Evolutionary conservation across 2,329 filamentous ascomycete genomes (phyloP).

Genomic region (Colletotrichum tanaceti): DNA sequence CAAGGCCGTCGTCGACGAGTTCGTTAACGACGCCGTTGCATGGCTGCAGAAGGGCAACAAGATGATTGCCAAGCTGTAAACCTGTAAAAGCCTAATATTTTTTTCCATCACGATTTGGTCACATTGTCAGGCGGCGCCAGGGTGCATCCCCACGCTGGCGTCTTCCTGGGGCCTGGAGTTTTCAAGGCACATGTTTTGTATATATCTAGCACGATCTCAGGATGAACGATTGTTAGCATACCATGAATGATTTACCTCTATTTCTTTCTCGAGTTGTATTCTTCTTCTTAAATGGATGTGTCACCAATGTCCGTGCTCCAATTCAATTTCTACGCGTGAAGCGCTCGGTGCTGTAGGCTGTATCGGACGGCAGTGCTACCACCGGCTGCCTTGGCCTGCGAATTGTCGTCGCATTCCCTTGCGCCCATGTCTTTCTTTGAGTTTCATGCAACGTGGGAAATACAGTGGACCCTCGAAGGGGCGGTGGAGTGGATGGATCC

Average conservation of each 20-base stretch:
- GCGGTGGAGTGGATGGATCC: background rate
- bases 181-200: slow-evolving; percentile 35
- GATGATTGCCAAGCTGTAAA: slow-evolving; percentile 77
- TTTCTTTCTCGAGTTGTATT: background rate
- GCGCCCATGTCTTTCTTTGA: slow-evolving; percentile 12
- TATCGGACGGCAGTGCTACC: background rate
- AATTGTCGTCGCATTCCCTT: slow-evolving; percentile 15
- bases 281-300: no score
- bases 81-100: slow-evolving; percentile 29
- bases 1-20: slow-evolving; percentile 93
- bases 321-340: background rate
- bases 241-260: slow-evolving; percentile 22
- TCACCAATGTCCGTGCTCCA: background rate
- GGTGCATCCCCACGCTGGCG: background rate
- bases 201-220: slow-evolving; percentile 25
- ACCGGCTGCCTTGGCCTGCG: background rate
- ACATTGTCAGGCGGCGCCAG: slow-evolving; percentile 20
- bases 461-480: background rate
- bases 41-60: slow-evolving; percentile 76
- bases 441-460: background rate
- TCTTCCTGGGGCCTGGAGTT: slow-evolving; percentile 29
- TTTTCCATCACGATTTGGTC: slow-evolving; percentile 32
- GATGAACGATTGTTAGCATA: slow-evolving; percentile 30
- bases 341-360: no score
- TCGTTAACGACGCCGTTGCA: slow-evolving; percentile 83